Evolutionary conservation across 345 rosid species (phyloP).

Genomic region (Citrus inodora): DNA sequence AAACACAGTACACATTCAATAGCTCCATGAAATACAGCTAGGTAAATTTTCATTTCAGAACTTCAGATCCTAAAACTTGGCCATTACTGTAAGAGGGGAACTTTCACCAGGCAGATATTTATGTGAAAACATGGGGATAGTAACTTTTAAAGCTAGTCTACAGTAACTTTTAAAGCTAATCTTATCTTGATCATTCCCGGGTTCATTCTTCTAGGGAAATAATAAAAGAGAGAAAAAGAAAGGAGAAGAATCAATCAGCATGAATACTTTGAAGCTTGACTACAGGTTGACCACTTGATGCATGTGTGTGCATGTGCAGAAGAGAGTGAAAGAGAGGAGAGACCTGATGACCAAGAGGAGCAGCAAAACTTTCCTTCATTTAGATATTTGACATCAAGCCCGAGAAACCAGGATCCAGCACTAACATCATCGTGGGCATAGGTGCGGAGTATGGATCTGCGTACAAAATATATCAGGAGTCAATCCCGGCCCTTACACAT

Average conservation of each 20-base stretch:
- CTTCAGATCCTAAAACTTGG: background rate
- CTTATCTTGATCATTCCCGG: background rate
- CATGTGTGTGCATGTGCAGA: background rate
- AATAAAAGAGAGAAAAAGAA: background rate
- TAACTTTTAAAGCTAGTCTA: background rate
- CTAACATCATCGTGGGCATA: constrained; percentile 77
- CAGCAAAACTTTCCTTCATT: constrained; percentile 75
- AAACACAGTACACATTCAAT: background rate
- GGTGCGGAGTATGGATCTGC: constrained; percentile 57
- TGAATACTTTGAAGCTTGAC: background rate
- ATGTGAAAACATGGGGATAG: background rate
- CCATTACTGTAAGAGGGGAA: background rate
- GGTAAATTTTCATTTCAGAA: background rate
- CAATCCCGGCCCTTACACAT: background rate
- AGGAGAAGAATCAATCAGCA: background rate
- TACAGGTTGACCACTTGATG: background rate
- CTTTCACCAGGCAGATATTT: background rate
- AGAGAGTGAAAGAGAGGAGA: constrained; percentile 12
- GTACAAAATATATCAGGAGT: background rate
- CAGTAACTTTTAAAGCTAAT: background rate
- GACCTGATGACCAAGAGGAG: constrained; percentile 76
- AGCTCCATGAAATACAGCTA: background rate
- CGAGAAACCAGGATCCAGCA: constrained; percentile 77
- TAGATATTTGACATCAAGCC: constrained; percentile 62
- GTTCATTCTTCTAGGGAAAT: background rate